These are phyloP conservation scores for Agaricus blazei DNA, from an alignment of 768 basidiomycete species.

Conservation along the genomic window DNA sequence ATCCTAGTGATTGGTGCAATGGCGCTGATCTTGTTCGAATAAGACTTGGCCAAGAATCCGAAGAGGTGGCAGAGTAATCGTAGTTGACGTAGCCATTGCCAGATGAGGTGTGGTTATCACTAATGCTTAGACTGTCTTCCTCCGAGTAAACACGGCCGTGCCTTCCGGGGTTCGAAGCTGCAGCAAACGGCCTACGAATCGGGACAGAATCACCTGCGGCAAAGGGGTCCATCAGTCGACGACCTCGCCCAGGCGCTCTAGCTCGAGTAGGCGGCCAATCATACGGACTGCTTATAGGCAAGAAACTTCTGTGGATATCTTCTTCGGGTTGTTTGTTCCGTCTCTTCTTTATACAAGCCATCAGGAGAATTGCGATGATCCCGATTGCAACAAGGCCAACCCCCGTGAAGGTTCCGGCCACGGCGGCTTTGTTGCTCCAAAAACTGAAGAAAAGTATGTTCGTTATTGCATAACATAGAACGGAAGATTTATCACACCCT, in stretches of 20 bases:
- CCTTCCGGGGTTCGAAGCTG: neutral
- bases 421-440: slow-evolving; percentile 40
- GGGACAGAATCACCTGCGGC: slow-evolving; percentile 6
- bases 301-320: neutral
- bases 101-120: neutral
- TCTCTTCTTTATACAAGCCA: slow-evolving; percentile 4
- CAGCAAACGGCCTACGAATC: neutral
- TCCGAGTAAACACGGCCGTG: neutral
- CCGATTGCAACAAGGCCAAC: slow-evolving; percentile 31
- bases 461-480: neutral
- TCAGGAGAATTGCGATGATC: slow-evolving; percentile 18
- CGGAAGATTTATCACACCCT: neutral
- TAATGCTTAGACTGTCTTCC: neutral
- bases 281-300: neutral
- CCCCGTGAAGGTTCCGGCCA: slow-evolving; percentile 40
- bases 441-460: slow-evolving; percentile 27
- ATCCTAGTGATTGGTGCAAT: neutral
- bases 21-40: neutral
- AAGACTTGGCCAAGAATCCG: neutral
- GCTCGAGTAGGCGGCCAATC: neutral
- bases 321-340: neutral
- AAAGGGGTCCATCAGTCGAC: slow-evolving; percentile 4
- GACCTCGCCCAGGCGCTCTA: neutral
- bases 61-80: neutral
- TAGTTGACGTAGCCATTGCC: slow-evolving; percentile 1